Evolutionary conservation across 768 basidiomycete genomes (phyloP).

Genomic region (Collybiopsis confluens): DNA sequence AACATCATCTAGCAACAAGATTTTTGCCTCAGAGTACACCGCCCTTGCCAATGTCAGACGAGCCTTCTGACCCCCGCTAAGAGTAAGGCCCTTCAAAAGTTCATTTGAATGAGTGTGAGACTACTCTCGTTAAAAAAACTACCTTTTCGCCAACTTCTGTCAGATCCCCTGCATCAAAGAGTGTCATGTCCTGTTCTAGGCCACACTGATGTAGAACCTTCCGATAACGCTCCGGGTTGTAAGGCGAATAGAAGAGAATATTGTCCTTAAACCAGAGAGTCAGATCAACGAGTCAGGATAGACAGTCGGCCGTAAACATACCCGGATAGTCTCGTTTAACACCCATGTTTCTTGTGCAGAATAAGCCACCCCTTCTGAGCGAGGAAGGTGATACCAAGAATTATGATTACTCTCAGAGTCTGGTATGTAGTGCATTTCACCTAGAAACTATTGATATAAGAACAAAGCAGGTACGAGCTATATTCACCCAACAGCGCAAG

Average conservation of each 20-base stretch:
- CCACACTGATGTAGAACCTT: slow-evolving; percentile 34
- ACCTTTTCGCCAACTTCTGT: slow-evolving; percentile 50
- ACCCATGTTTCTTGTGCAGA: slow-evolving; percentile 64
- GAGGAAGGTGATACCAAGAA: slow-evolving; percentile 47
- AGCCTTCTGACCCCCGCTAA: slow-evolving; percentile 40
- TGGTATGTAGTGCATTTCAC: slow-evolving; percentile 43
- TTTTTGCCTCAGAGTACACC: slow-evolving; percentile 37
- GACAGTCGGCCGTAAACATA: slow-evolving; percentile 9
- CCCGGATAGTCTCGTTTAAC: slow-evolving; percentile 51
- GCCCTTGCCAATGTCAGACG: slow-evolving; percentile 42
- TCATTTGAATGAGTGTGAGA: no score
- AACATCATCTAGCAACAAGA: slow-evolving; percentile 44
- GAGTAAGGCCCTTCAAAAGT: slow-evolving; percentile 47
- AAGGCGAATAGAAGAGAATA: slow-evolving; percentile 39
- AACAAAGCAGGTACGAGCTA: not conserved
- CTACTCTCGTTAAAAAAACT: no score
- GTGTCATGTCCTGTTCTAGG: slow-evolving; percentile 34
- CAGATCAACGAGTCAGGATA: not conserved
- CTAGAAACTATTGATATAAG: not conserved
- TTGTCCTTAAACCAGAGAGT: slow-evolving; percentile 24
- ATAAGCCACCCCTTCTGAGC: slow-evolving; percentile 51
- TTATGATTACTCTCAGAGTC: slow-evolving; percentile 20
- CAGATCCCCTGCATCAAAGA: slow-evolving; percentile 40
- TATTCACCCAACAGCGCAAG: slow-evolving; percentile 37
- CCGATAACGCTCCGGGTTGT: slow-evolving; percentile 33